These are phyloP conservation scores for Torulaspora pretoriensis DNA, from an alignment of 1,139 yeast genomes.

Conservation along the genomic window DNA sequence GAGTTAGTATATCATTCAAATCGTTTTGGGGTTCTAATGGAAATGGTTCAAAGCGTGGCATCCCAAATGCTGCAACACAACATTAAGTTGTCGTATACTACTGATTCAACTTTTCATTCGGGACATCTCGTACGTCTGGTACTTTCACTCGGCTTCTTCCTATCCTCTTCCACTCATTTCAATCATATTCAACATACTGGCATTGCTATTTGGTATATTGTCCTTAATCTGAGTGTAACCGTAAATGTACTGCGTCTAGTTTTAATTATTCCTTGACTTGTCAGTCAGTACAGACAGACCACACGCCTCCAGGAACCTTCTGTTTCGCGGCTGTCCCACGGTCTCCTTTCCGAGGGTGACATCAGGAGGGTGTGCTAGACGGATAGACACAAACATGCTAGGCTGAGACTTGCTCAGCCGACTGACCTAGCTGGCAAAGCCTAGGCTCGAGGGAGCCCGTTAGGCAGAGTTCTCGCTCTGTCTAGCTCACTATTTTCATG, in stretches of 20 bases:
- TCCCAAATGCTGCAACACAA: too few relatives aligned
- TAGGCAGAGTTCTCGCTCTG: neutral
- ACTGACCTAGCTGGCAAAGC: too few relatives aligned
- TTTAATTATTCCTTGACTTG: neutral
- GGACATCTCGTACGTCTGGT: too few relatives aligned
- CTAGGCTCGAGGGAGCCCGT: neutral
- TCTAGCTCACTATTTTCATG: neutral
- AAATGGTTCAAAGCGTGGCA: too few relatives aligned
- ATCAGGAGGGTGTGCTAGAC: neutral
- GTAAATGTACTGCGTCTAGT: neutral
- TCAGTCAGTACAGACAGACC: slow-evolving; percentile 3
- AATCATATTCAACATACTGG: slow-evolving; percentile 11
- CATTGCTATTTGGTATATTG: slow-evolving; percentile 12
- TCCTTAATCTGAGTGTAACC: neutral
- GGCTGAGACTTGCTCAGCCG: too few relatives aligned
- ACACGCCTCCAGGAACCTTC: neutral
- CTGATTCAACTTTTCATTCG: too few relatives aligned
- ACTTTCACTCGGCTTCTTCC: neutral
- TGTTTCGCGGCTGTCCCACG: neutral
- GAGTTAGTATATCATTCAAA: slow-evolving; percentile 7
- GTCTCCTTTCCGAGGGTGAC: neutral
- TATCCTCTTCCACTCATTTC: neutral
- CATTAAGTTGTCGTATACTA: too few relatives aligned
- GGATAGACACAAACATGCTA: neutral
- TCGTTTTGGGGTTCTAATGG: too few relatives aligned